A percentile compares a stretch with the other conserved stretches of the same genome.
Conservation (phyloP, 768 basidiomycete species). For the Trametes punicea region DNA sequence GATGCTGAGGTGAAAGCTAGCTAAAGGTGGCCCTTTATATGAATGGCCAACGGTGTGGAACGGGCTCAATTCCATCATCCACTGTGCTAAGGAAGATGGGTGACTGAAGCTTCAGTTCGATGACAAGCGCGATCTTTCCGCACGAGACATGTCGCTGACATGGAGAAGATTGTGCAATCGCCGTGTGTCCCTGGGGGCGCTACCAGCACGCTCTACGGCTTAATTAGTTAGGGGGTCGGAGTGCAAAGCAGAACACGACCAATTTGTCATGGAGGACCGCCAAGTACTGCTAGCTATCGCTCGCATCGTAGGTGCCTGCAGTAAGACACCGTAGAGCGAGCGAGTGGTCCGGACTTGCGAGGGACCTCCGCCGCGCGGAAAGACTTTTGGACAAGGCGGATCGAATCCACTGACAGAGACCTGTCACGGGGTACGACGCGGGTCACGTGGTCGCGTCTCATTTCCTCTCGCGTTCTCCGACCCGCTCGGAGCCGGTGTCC, state of each 20-base stretch:
- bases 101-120: neutral
- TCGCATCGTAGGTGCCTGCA: neutral
- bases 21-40: neutral
- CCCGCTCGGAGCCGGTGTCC: neutral
- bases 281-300: neutral
- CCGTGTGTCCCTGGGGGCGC: neutral
- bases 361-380: neutral
- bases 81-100: neutral
- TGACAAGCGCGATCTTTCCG: neutral
- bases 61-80: neutral
- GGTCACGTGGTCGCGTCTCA: conserved; percentile 3
- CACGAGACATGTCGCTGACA: conserved; percentile 4
- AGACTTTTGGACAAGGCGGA: neutral
- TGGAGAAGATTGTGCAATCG: neutral
- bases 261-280: neutral
- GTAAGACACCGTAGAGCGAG: neutral
- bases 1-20: no score
- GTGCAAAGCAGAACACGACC: neutral
- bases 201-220: neutral
- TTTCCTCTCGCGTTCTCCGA: neutral
- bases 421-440: neutral
- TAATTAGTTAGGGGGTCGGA: neutral
- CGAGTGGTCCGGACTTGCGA: neutral
- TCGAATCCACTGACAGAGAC: neutral
- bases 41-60: neutral